These are phyloP conservation scores for Nitzschia sp. DNA, from an alignment of 108 stramenopile genomes.

Conservation along the genomic window DNA sequence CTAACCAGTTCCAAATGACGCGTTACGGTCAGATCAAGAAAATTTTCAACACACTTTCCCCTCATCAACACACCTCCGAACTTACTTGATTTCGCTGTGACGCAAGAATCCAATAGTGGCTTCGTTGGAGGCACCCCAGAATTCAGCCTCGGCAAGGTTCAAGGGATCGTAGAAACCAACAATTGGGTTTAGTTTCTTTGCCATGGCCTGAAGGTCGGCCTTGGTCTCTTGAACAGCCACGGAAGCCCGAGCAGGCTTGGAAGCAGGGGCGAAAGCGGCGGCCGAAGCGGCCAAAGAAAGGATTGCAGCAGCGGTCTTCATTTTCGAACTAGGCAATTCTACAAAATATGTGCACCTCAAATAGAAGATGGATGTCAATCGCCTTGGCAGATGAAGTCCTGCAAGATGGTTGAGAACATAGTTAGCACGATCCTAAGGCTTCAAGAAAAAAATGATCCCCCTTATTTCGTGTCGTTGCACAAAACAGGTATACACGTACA, in stretches of 20 bases:
- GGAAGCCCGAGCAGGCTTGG: slow-evolving; percentile 23
- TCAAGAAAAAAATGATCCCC: slow-evolving; percentile 15
- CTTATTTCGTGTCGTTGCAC: slow-evolving; percentile 1
- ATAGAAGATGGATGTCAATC: too few relatives aligned
- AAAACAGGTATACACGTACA: too few relatives aligned
- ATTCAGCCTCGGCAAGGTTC: slow-evolving; percentile 65
- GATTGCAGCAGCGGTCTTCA: slow-evolving; percentile 57
- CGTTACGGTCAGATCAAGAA: neutral
- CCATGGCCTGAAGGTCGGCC: slow-evolving; percentile 74
- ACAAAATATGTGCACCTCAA: neutral
- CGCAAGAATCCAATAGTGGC: slow-evolving; percentile 75
- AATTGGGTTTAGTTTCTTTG: slow-evolving; percentile 65
- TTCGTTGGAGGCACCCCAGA: slow-evolving; percentile 69
- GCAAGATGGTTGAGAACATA: neutral
- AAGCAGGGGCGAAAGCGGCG: slow-evolving; percentile 60
- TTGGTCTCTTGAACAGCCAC: slow-evolving; percentile 62
- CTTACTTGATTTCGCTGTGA: slow-evolving; percentile 77
- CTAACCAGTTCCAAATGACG: slow-evolving; percentile 14
- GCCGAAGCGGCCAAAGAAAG: slow-evolving; percentile 41
- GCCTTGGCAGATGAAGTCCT: too few relatives aligned
- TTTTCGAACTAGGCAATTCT: slow-evolving; percentile 33
- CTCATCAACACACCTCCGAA: neutral
- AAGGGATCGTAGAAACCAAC: slow-evolving; percentile 76
- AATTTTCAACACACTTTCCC: neutral
- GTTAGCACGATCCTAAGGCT: neutral